Conservation (phyloP, 345 rosid species). For the Mallotus nudiflorus region DNA sequence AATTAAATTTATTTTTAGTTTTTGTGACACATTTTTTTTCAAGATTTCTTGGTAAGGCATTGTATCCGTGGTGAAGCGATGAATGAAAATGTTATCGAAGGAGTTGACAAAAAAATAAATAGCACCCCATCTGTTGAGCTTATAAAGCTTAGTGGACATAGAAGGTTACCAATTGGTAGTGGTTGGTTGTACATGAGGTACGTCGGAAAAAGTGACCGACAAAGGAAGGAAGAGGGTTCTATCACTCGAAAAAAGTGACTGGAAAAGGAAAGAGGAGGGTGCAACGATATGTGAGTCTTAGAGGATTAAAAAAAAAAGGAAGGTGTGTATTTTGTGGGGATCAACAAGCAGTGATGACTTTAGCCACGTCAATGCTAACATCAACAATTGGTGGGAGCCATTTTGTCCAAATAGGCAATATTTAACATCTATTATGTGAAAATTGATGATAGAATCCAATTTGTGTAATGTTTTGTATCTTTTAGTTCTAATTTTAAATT, state of each 20-base stretch:
- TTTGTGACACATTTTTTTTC: too few species aligned
- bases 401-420: too few species aligned
- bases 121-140: conserved; percentile 78
- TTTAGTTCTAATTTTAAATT: too few species aligned
- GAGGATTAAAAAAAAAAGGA: not conserved
- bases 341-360: conserved; percentile 13
- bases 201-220: conserved; percentile 34
- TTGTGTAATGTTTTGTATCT: too few species aligned
- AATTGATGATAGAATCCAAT: too few species aligned
- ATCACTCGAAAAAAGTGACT: conserved; percentile 55
- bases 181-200: conserved; percentile 25
- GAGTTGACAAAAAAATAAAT: conserved; percentile 76
- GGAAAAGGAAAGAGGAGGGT: conserved; percentile 54
- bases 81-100: conserved; percentile 69
- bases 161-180: conserved; percentile 65
- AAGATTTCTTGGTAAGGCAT: conserved; percentile 78
- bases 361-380: too few species aligned
- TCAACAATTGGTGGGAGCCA: too few species aligned
- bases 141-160: conserved; percentile 66
- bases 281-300: conserved; percentile 23
- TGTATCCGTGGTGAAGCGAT: conserved; percentile 59
- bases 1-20: too few species aligned
- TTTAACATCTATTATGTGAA: too few species aligned
- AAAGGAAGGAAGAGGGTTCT: conserved; percentile 38
- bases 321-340: too few species aligned